Percentiles rank a stretch among this genome's conserved stretches.
Conservation (phyloP, 176 grass and related monocot species). For the Triticum monococcum region DNA sequence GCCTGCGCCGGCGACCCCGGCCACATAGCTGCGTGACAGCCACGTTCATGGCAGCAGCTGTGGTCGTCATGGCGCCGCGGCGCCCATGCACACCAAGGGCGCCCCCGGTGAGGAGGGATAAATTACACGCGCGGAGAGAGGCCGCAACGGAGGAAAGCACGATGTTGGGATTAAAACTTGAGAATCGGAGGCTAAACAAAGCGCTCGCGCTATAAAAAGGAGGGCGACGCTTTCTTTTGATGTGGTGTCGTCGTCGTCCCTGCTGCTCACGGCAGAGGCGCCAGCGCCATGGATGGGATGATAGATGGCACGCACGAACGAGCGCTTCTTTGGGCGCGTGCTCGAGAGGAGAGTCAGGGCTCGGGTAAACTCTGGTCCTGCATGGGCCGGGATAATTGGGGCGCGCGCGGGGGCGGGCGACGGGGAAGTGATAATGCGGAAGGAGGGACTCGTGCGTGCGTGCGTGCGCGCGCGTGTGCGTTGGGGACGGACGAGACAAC, state of each 20-base stretch:
- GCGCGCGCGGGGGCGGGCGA: not conserved
- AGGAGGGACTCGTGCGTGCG: not conserved
- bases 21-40: conserved; percentile 35
- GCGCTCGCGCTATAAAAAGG: conserved; percentile 1
- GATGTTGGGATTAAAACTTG: not conserved
- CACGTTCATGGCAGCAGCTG: not conserved
- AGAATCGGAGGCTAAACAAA: not conserved
- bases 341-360: not conserved
- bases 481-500: not conserved
- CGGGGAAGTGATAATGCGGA: not conserved
- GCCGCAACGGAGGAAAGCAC: not conserved
- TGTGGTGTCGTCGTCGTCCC: not conserved
- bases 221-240: conserved; percentile 5
- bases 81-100: conserved; percentile 29
- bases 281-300: conserved; percentile 25
- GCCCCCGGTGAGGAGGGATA: not conserved
- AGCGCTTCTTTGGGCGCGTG: not conserved
- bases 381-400: not conserved
- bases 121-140: too few relatives aligned
- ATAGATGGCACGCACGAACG: conserved; percentile 7
- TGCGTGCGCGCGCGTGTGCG: not conserved
- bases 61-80: conserved; percentile 20
- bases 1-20: not conserved
- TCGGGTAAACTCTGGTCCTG: not conserved
- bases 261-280: conserved; percentile 24